Base-by-base conservation (phyloP, 2,329 filamentous ascomycete genomes). In the Cladophialophora immunda region DNA sequence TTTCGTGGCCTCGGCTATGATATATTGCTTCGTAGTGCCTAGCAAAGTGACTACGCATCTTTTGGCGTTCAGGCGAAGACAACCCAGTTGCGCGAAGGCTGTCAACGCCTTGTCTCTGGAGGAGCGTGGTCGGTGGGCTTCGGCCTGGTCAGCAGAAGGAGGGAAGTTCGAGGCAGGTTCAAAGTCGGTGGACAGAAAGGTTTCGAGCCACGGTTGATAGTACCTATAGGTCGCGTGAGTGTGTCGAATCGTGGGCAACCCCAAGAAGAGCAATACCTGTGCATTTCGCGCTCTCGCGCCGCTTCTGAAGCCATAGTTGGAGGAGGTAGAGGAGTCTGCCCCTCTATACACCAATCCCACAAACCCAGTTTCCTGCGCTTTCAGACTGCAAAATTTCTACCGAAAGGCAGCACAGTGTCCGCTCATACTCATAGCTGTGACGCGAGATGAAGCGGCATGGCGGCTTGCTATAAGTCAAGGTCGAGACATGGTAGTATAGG, bases 41-140 rank as follows among this genome's bases (percentile, higher is more conserved):
- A 87, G 86, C 19, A 87, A 75, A 1, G 84, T 86, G 56, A 87
- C 78, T 25, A 86, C 70, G 17, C 79, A 76, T 32, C 83, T 79
- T 22, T 77, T 73, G 4, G 77, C 78, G n/a, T 79, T 76, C 3
- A 85, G 75, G 15, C 81, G 79, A 60, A 81, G 74, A 4, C 80
- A 77, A 1, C 78, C 84, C 4, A 86, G 78, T 71, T 86, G 83
- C 22, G 84, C 83, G 59, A 86, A 80, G 5, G 82, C 80, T 1
- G 82, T 85, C 53, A 87, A 77, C 58, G 76, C 72, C 9, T 73
- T 69, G 59, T 79, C 77, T 13, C 66, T 68, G 0, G 75, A 78
- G 3, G 75, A 69, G 7, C 75, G 74, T 8, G 76, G 74, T 2
- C 56, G 62, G 53, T 71, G 70, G 13, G n/a, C 32, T 17, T 58